Base-by-base conservation (phyloP, 805 yeast genomes). In the Isabelozyma pseudorhagii region DNA sequence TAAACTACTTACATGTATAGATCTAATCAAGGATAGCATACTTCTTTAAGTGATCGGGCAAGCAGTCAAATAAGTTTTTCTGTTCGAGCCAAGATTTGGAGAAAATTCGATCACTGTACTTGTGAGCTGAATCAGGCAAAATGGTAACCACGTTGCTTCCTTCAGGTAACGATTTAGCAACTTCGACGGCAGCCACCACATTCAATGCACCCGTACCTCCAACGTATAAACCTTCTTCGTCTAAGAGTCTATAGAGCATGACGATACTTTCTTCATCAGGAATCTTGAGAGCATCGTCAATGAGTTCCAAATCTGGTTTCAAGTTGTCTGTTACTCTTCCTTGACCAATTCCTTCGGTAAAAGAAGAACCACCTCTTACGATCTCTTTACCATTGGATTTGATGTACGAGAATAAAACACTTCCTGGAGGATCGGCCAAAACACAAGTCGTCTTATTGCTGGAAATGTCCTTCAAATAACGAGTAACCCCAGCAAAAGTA, bases 341-440 rank as follows among this genome's bases (percentile, higher is more conserved):
- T 70, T 92, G 97, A 28, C 97, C 97, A 70, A 92, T 90, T 31
- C 97, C 97, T 71, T 92, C 97, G 28, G 97, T 92, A 67, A 92
- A 90, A 0, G 96, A 87, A 3, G 89, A 82, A 29, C 97, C 97
- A 1, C 80, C 77, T 60, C 91, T 80, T 41, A 82, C 89, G 49
- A 85, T 69, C 9, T 79, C 76, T 62, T 84, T 73, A 31, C 93
- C 93, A 14, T 83, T 82, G 5, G 87, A 75, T 52, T 81, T 83
- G 52, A 92, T 82, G 63, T 85, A 90, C 8, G 90, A 81, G 71
- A 88, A 89, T 43, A 92, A 77, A 45, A 87, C 88, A 3, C 94
- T 85, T 50, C 97, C 97, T 11, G 97, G 97, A 18, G 97, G 97
- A 67, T 92, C 97, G 1, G 97, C 96, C 51, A 89, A 80, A 46